Conservation (phyloP, 1,284 basidiomycete genomes). For the Moesziomyces parantarcticus region DNA sequence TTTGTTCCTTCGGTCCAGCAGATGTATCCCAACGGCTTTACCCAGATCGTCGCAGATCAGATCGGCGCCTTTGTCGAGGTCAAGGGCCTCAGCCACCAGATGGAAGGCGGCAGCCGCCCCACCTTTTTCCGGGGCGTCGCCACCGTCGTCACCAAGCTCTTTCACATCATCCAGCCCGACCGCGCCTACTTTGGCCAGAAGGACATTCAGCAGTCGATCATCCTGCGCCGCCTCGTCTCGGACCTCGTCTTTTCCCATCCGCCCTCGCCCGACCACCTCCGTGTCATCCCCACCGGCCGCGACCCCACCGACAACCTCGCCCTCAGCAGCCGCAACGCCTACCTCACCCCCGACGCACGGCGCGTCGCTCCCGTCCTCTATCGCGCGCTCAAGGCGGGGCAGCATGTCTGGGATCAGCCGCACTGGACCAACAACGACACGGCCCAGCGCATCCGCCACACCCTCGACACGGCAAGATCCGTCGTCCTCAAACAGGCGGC, state of each 20-base stretch:
- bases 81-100: constrained; percentile 81
- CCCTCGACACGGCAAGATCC: constrained; percentile 43
- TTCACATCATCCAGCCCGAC: constrained; percentile 92
- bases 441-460: constrained; percentile 39
- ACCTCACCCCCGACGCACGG: constrained; percentile 78
- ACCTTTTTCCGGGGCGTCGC: constrained; percentile 96
- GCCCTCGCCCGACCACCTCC: constrained; percentile 75
- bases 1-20: constrained; percentile 60
- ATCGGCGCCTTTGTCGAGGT: constrained; percentile 91
- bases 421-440: constrained; percentile 14
- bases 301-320: constrained; percentile 76
- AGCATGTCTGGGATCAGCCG: constrained; percentile 65
- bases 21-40: constrained; percentile 85
- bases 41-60: constrained; percentile 80
- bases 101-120: constrained; percentile 86
- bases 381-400: constrained; percentile 74
- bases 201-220: constrained; percentile 93
- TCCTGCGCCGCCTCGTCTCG: constrained; percentile 83
- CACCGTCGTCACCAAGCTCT: constrained; percentile 93
- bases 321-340: constrained; percentile 89
- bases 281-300: constrained; percentile 83
- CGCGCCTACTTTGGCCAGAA: constrained; percentile 97
- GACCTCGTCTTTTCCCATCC: constrained; percentile 85
- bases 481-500: constrained; percentile 27
- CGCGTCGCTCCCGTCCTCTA: constrained; percentile 78